These are phyloP conservation scores for Erodium maritimum DNA, from an alignment of 345 rosid genomes.

Conservation along the genomic window DNA sequence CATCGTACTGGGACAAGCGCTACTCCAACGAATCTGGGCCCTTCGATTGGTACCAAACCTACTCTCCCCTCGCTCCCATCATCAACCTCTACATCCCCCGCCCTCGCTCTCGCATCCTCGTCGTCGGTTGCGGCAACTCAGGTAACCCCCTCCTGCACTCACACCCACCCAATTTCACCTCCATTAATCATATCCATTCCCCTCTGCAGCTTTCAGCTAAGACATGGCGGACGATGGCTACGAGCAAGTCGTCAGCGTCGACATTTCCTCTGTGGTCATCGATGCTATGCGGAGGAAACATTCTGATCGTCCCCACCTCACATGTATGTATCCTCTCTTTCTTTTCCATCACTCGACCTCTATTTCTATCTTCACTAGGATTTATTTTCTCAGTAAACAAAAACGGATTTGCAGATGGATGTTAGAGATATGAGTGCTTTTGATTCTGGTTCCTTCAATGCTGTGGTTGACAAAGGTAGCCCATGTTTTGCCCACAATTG, in stretches of 20 bases:
- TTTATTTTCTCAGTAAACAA: constrained; percentile 1
- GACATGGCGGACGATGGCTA: constrained; percentile 77
- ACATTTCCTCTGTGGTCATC: constrained; percentile 65
- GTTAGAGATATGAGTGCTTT: constrained; percentile 63
- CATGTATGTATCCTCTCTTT: constrained; percentile 30
- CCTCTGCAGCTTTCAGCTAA: constrained; percentile 53
- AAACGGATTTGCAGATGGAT: constrained; percentile 59
- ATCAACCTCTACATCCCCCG: constrained; percentile 56
- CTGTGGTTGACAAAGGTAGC: constrained; percentile 72
- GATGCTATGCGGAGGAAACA: constrained; percentile 55
- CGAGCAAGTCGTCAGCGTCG: constrained; percentile 64
- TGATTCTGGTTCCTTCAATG: constrained; percentile 49
- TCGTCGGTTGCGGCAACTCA: constrained; percentile 87
- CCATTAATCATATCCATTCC: not conserved
- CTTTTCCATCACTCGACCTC: no score
- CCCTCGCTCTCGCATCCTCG: constrained; percentile 42
- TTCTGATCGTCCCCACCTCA: constrained; percentile 47
- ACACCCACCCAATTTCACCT: not conserved
- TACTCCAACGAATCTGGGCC: constrained; percentile 61
- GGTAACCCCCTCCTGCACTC: constrained; percentile 18
- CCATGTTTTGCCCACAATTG: no score
- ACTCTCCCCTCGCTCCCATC: constrained; percentile 65
- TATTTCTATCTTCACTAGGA: no score
- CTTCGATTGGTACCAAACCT: constrained; percentile 92
- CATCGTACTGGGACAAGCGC: constrained; percentile 83